Percentiles rank a stretch among this genome's conserved stretches.
Evolutionary conservation across 768 basidiomycete species (phyloP).

Genomic region (Hygrocybe coccinea): DNA sequence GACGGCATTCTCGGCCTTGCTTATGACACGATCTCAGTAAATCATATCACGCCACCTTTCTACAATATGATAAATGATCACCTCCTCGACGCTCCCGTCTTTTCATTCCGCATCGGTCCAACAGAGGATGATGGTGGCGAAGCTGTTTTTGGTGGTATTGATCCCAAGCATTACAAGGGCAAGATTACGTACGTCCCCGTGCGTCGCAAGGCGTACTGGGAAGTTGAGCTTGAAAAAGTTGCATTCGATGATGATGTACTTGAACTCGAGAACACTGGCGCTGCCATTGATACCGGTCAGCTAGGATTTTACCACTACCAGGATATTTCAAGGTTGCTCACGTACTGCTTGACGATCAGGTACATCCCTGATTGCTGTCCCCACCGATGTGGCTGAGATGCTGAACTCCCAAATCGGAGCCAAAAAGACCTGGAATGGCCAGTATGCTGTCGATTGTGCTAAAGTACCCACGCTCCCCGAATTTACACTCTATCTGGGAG

Average conservation of each 20-base stretch:
- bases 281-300: slow-evolving; percentile 83
- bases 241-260: slow-evolving; percentile 81
- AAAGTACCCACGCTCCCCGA: slow-evolving; percentile 82
- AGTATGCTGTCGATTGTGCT: slow-evolving; percentile 86
- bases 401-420: slow-evolving; percentile 94
- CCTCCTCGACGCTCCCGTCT: slow-evolving; percentile 80
- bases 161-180: slow-evolving; percentile 70
- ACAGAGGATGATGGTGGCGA: slow-evolving; percentile 88
- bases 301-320: not conserved
- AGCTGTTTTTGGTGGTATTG: slow-evolving; percentile 88
- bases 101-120: slow-evolving; percentile 88
- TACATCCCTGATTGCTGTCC: slow-evolving; percentile 90
- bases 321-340: not conserved
- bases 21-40: slow-evolving; percentile 94
- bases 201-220: slow-evolving; percentile 96
- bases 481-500: slow-evolving; percentile 77
- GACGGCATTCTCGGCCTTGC: slow-evolving; percentile 93
- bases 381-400: slow-evolving; percentile 96
- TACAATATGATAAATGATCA: slow-evolving; percentile 84
- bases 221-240: slow-evolving; percentile 88
- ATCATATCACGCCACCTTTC: slow-evolving; percentile 88
- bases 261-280: slow-evolving; percentile 90
- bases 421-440: slow-evolving; percentile 91
- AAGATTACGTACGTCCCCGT: slow-evolving; percentile 83
- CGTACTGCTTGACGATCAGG: slow-evolving; percentile 38